Evolutionary conservation across 2,329 filamentous ascomycete species (phyloP).

Genomic region (Torrubiella hemipterigena): DNA sequence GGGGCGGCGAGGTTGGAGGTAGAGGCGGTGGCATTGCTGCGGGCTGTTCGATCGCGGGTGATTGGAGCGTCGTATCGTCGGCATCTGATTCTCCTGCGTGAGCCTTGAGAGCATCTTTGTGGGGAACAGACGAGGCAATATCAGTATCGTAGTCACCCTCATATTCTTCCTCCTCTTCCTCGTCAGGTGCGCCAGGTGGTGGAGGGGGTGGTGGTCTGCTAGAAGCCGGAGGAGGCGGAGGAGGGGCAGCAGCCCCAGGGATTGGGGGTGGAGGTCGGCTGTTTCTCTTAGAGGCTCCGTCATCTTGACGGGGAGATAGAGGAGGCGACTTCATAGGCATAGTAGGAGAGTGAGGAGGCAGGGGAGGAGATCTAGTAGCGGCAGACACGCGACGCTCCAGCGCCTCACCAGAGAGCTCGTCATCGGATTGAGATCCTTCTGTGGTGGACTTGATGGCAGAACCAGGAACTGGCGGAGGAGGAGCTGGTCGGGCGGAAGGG

Average conservation of each 20-base stretch:
- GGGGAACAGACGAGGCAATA: conserved; percentile 83
- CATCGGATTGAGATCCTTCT: conserved; percentile 76
- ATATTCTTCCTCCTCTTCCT: conserved; percentile 80
- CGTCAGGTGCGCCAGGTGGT: conserved; percentile 48
- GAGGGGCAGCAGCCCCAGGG: conserved; percentile 33
- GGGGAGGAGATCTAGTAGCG: conserved; percentile 28
- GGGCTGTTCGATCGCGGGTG: conserved; percentile 33
- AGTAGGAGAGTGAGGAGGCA: conserved; percentile 28
- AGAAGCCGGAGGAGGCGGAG: conserved; percentile 34
- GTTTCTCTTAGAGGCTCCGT: conserved; percentile 35
- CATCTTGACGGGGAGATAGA: conserved; percentile 21
- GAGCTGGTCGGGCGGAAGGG: conserved; percentile 38
- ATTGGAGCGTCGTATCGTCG: conserved; percentile 56
- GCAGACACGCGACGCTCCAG: conserved; percentile 27
- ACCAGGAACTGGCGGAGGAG: conserved; percentile 43
- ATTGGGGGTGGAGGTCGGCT: conserved; percentile 50
- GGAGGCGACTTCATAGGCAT: conserved; percentile 10
- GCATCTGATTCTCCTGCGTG: conserved; percentile 67
- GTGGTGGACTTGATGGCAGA: conserved; percentile 52
- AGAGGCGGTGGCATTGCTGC: conserved; percentile 42
- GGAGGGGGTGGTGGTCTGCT: conserved; percentile 46
- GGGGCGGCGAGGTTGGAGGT: conserved; percentile 40
- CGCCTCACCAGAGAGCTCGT: conserved; percentile 58
- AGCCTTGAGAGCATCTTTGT: conserved; percentile 83
- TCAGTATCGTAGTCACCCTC: conserved; percentile 98